Evolutionary conservation across 768 basidiomycete species (phyloP), one percentile per base, ranked within the genome.

Genomic region (Podaxis mareebaensis): DNA sequence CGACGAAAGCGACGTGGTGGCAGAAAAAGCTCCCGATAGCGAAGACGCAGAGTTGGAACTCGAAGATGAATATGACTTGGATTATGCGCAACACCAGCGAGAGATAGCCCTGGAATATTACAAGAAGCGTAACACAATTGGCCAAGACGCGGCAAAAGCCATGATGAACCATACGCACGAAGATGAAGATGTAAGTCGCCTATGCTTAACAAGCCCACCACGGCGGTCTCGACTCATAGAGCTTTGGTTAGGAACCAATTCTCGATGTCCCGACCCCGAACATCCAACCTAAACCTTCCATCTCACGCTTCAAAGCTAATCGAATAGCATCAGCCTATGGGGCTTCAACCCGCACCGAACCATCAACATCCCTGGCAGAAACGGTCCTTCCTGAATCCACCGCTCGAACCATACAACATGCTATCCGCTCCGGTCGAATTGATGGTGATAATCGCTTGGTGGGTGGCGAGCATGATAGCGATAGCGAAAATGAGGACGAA

Each of bases 51-150:
- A 66, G 17, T 80, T 81, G n/a, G 81, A 77, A 28, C 56, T 65
- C 46, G 78, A 81, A 12, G 83, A 87, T 46, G 83, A 80, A 46
- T 77, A 80, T 26, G 87, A 91, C 67, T 75, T 86, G 36, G 85
- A 91, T 66, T 79, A 77, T 54, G 88, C 84, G 24, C 83, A 78
- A 57, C 89, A 90, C 67, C 89, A 92, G 66, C 86, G 90, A 30
- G 91, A 92, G 71, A 82, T 93, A 66, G 86, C 88, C 17, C 69
- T 92, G 46, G 86, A 86, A 66, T 93, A 93, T 69, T 79, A 88
- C 71, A 75, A 80, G 66, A 89, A 86, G 70, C 84, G 89, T 54
- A 75, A 73, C 39, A 76, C 76, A 17, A 81, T 92, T 56, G 85
- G 86, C 0, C 76, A 81, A 42, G 82, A 81, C 52, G 82, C 84